phyloP scores from a whole-genome alignment of 2,329 filamentous ascomycete genomes.

The Talaromyces sp. region DNA sequence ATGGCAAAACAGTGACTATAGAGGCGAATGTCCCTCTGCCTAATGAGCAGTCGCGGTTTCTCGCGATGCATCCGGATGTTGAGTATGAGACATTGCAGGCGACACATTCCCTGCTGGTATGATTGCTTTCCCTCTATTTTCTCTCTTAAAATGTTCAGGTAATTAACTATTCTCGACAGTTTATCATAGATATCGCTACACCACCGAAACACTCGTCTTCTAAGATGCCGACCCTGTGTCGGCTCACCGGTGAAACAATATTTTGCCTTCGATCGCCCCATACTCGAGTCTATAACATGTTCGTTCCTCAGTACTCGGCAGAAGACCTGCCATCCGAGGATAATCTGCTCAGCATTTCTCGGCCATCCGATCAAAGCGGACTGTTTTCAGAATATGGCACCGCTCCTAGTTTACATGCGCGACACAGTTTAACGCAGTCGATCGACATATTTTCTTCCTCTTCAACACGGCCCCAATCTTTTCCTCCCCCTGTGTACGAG shows the following conservation, averaged over 20 bases:
- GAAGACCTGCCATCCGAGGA: background rate
- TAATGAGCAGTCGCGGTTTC: background rate
- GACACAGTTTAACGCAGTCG: background rate
- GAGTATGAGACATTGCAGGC: conserved; percentile 5
- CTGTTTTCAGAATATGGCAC: background rate
- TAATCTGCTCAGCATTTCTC: background rate
- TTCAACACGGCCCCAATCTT: background rate
- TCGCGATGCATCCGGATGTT: conserved; percentile 10
- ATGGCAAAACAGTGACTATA: background rate
- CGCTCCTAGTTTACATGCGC: background rate
- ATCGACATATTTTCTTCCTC: background rate
- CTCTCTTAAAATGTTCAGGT: background rate
- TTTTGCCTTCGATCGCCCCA: conserved; percentile 7
- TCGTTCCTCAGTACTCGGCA: conserved; percentile 8
- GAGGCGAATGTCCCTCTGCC: conserved; percentile 3
- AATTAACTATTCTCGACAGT: background rate
- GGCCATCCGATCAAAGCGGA: background rate
- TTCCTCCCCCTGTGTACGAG: background rate
- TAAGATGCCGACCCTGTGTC: conserved; percentile 4
- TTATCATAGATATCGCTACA: conserved; percentile 9
- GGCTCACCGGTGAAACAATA: conserved; percentile 9
- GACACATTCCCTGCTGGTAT: conserved; percentile 6
- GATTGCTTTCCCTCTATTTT: background rate
- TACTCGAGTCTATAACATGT: conserved; percentile 3
- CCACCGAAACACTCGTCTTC: background rate